These are phyloP conservation scores for Arthroderma uncinatum DNA, from an alignment of 2,329 filamentous ascomycete species.

Conservation along the genomic window DNA sequence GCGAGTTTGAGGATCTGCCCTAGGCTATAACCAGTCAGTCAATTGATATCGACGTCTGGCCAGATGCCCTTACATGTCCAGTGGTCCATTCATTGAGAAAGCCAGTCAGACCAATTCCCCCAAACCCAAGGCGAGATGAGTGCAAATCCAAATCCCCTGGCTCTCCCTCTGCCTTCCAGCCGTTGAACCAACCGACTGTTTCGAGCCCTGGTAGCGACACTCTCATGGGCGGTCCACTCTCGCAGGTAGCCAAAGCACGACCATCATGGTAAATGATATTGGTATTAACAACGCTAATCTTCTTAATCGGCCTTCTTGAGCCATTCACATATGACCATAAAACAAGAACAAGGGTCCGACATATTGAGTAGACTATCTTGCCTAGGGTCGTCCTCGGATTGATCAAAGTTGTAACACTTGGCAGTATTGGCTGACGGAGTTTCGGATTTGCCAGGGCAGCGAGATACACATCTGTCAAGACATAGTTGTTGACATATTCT, in stretches of 20 bases:
- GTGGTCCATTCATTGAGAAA: background rate
- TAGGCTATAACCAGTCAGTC: conserved; percentile 42
- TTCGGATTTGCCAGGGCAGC: conserved; percentile 40
- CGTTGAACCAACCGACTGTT: conserved; percentile 61
- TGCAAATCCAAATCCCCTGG: conserved; percentile 9
- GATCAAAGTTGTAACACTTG: conserved; percentile 56
- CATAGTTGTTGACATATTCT: conserved; percentile 58
- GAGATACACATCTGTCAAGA: conserved; percentile 56
- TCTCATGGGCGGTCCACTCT: conserved; percentile 59
- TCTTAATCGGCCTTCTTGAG: conserved; percentile 48
- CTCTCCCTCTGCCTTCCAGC: conserved; percentile 41
- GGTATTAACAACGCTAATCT: conserved; percentile 61
- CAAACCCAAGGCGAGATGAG: background rate
- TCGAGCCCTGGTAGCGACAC: conserved; percentile 53
- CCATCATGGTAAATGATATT: conserved; percentile 56
- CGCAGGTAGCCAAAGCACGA: conserved; percentile 56
- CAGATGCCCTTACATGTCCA: background rate
- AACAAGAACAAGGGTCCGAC: conserved; percentile 48
- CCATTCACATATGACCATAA: conserved; percentile 48
- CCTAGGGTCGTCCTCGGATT: conserved; percentile 46
- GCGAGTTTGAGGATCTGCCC: conserved; percentile 52
- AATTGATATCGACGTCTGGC: background rate
- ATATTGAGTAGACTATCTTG: conserved; percentile 41
- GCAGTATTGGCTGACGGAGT: conserved; percentile 48
- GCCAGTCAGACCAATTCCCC: background rate